A percentile compares a stretch with the other conserved stretches of the same genome.
Conservation (phyloP, 148 eudicot genomes). For the Heliamphora exappendiculata region DNA sequence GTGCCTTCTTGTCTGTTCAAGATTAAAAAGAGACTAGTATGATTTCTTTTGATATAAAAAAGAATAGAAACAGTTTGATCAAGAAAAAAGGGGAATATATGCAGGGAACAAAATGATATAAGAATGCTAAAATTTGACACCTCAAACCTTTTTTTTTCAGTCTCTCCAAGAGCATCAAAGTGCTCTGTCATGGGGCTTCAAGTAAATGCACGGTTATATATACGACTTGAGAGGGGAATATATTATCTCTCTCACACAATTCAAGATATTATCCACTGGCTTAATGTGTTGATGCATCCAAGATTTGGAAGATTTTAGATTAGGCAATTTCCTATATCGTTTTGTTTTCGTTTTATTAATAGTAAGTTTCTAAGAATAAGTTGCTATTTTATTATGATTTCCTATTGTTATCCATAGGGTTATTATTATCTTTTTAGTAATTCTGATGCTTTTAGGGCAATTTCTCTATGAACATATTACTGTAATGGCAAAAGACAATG, state of each 20-base stretch:
- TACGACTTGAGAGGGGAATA: conserved; percentile 1
- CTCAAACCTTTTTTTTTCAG: neutral
- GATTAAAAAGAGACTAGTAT: neutral
- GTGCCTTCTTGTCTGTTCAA: neutral
- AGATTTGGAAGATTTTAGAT: neutral
- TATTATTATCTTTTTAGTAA: too few species aligned
- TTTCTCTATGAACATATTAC: too few species aligned
- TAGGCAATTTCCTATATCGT: too few species aligned
- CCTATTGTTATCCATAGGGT: too few species aligned
- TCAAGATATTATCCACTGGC: neutral
- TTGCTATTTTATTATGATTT: too few species aligned
- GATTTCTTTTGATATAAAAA: neutral
- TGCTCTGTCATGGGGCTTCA: neutral
- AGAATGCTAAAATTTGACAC: conserved; percentile 5
- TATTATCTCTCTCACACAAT: neutral
- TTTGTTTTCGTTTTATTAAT: too few species aligned
- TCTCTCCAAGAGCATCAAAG: neutral
- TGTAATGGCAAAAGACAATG: too few species aligned
- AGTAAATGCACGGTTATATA: neutral
- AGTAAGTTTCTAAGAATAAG: too few species aligned
- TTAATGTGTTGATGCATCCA: neutral
- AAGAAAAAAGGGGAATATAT: neutral
- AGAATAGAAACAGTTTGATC: neutral
- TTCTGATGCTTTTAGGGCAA: too few species aligned
- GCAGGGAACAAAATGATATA: neutral